Conservation (phyloP, 2,329 filamentous ascomycete genomes). For the Ciborinia camelliae region DNA sequence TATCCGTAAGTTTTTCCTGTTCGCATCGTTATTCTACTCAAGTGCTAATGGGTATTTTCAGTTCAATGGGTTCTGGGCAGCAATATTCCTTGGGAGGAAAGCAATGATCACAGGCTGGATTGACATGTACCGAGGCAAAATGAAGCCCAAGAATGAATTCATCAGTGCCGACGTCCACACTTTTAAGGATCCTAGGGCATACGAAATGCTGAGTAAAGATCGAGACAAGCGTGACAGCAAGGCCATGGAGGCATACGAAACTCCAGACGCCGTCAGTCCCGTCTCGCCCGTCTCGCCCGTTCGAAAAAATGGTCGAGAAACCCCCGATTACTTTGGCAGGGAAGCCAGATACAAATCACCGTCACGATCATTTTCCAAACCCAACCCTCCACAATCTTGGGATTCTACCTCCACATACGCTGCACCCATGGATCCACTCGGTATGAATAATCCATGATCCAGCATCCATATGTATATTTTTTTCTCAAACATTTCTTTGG, state of each 20-base stretch:
- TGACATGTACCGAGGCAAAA: conserved; percentile 54
- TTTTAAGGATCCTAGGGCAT: conserved; percentile 64
- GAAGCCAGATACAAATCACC: conserved; percentile 47
- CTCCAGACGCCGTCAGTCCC: conserved; percentile 24
- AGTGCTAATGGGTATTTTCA: conserved; percentile 36
- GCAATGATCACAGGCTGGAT: conserved; percentile 85
- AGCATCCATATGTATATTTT: neutral
- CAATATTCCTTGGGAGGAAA: conserved; percentile 75
- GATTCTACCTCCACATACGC: conserved; percentile 31
- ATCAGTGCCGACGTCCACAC: conserved; percentile 73
- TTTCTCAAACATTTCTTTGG: neutral
- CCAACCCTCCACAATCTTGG: conserved; percentile 41
- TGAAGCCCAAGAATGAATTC: conserved; percentile 69
- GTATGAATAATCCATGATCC: conserved; percentile 35
- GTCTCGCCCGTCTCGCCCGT: conserved; percentile 33
- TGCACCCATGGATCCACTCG: conserved; percentile 32
- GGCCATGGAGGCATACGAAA: conserved; percentile 31
- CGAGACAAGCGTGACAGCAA: conserved; percentile 33
- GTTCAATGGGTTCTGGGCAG: conserved; percentile 81
- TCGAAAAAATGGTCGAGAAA: conserved; percentile 34
- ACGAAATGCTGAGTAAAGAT: conserved; percentile 69
- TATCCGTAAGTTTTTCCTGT: conserved; percentile 59
- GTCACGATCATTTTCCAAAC: conserved; percentile 47
- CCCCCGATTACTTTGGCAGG: conserved; percentile 41
- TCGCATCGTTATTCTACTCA: neutral